Evolutionary conservation across 495 filamentous ascomycete genomes (phyloP).

Genomic region (Extremus antarcticus): DNA sequence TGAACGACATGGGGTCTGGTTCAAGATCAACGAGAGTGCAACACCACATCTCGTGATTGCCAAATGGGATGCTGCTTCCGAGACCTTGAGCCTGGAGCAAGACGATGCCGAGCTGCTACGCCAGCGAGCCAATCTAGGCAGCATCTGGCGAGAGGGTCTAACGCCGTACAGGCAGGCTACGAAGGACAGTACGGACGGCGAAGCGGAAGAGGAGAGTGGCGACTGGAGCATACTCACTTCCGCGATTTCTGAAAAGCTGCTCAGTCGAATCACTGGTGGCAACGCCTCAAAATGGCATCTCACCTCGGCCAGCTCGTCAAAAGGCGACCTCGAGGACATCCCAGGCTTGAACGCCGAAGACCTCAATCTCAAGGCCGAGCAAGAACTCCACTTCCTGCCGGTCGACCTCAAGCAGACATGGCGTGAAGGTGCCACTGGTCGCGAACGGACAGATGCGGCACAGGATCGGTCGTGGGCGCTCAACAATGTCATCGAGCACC

Average conservation of each 20-base stretch:
- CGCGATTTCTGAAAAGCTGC: conserved; percentile 36
- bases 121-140: conserved; percentile 35
- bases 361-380: conserved; percentile 16
- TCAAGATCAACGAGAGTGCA: conserved; percentile 32
- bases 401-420: conserved; percentile 49
- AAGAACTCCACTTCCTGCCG: conserved; percentile 44
- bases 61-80: conserved; percentile 42
- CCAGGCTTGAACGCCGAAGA: conserved; percentile 27
- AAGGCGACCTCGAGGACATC: conserved; percentile 35
- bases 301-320: conserved; percentile 36
- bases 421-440: conserved; percentile 55
- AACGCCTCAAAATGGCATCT: conserved; percentile 41
- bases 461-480: conserved; percentile 65
- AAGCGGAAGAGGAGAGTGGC: conserved; percentile 22
- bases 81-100: conserved; percentile 27
- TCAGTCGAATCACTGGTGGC: conserved; percentile 40
- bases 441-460: conserved; percentile 60
- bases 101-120: conserved; percentile 24
- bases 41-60: conserved; percentile 36
- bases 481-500: conserved; percentile 37
- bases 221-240: conserved; percentile 40
- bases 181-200: conserved; percentile 6
- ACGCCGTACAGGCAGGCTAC: conserved; percentile 33
- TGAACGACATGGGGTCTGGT: conserved; percentile 51
- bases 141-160: conserved; percentile 33